phyloP scores from a whole-genome alignment of 2,329 filamentous ascomycete genomes.

The Coleophoma cylindrospora region DNA sequence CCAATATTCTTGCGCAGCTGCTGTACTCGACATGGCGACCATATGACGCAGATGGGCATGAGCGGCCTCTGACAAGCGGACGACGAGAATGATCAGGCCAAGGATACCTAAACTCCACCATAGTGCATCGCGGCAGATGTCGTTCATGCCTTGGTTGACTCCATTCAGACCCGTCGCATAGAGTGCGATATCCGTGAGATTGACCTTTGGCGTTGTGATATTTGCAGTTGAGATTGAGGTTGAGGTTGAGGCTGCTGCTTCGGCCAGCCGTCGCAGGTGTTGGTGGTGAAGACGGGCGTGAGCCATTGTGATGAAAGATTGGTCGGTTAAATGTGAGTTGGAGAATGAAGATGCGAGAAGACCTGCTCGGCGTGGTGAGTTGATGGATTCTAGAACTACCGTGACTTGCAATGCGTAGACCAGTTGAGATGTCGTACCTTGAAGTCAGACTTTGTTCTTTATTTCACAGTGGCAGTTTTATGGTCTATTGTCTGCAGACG shows the following conservation, averaged over 20 bases:
- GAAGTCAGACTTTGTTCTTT: not conserved
- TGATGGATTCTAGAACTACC: not conserved
- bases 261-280: conserved; percentile 1
- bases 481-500: conserved; percentile 11
- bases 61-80: conserved; percentile 48
- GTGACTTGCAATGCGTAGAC: not conserved
- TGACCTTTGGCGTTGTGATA: conserved; percentile 1
- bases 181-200: conserved; percentile 36
- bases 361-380: not conserved
- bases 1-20: conserved; percentile 54
- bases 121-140: conserved; percentile 49
- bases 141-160: conserved; percentile 54
- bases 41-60: conserved; percentile 55
- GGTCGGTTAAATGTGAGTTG: too few relatives aligned
- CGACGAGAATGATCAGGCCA: conserved; percentile 45
- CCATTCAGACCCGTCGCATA: conserved; percentile 53
- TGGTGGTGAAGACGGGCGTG: not conserved
- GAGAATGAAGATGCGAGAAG: not conserved
- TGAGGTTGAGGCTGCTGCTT: not conserved
- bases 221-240: too few relatives aligned
- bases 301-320: not conserved
- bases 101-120: conserved; percentile 58
- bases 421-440: not conserved
- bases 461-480: not conserved
- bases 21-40: conserved; percentile 48